Percentiles rank a stretch among this genome's conserved stretches.
These are phyloP conservation scores for Hypoxylon sp. DNA, from an alignment of 2,329 filamentous ascomycete genomes.

Conservation along the genomic window DNA sequence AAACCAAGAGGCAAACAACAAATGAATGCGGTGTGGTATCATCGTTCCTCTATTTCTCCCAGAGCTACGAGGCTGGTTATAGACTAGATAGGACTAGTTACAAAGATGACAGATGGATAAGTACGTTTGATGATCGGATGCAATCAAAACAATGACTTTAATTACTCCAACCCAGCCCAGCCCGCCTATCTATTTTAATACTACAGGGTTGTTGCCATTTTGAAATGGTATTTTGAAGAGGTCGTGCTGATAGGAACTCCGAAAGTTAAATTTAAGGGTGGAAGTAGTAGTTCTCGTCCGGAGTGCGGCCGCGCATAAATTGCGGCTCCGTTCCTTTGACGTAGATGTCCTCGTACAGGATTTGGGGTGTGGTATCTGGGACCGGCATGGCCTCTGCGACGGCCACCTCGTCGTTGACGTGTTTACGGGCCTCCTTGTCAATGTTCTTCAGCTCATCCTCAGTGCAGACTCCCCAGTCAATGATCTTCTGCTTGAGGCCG, in stretches of 20 bases:
- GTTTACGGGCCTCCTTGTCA: slow-evolving; percentile 90
- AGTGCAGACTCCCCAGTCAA: slow-evolving; percentile 91
- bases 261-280: slow-evolving; percentile 59
- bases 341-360: slow-evolving; percentile 97
- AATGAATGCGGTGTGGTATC: slow-evolving; percentile 29
- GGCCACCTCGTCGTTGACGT: slow-evolving; percentile 91
- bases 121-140: slow-evolving; percentile 23
- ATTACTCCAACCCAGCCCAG: slow-evolving; percentile 44
- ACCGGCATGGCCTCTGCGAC: slow-evolving; percentile 88
- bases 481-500: slow-evolving; percentile 96
- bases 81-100: slow-evolving; percentile 34
- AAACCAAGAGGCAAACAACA: slow-evolving; percentile 7
- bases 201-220: slow-evolving; percentile 37
- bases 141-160: slow-evolving; percentile 37
- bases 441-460: slow-evolving; percentile 97
- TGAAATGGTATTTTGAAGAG: slow-evolving; percentile 23
- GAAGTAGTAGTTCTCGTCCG: slow-evolving; percentile 97
- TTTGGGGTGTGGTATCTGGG: slow-evolving; percentile 84
- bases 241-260: slow-evolving; percentile 15
- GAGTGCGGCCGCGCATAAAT: slow-evolving; percentile 88
- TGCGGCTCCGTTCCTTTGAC: slow-evolving; percentile 88
- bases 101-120: slow-evolving; percentile 28
- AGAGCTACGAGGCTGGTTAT: slow-evolving; percentile 26
- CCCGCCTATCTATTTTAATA: slow-evolving; percentile 41
- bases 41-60: slow-evolving; percentile 35